phyloP scores from a whole-genome alignment of 768 basidiomycete genomes.

The Trametes cubensis region DNA sequence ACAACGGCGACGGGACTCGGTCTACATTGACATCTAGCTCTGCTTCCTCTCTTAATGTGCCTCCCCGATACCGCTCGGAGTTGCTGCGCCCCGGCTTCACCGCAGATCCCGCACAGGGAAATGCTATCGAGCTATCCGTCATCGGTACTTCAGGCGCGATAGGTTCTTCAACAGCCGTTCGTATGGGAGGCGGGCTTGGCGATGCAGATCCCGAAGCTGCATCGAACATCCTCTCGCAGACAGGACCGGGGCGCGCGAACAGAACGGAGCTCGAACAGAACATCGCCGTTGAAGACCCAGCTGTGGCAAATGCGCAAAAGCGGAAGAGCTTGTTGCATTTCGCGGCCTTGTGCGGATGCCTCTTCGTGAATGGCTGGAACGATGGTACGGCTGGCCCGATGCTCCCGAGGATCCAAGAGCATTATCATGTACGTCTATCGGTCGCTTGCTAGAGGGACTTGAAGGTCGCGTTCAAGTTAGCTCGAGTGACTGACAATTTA shows the following conservation, averaged over 20 bases:
- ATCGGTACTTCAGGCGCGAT: neutral
- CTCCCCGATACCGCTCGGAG: neutral
- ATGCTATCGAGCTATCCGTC: neutral
- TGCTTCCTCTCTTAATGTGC: neutral
- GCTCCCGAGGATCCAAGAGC: conserved; percentile 66
- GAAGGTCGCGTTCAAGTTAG: no score
- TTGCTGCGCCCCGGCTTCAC: neutral
- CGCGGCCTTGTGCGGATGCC: conserved; percentile 51
- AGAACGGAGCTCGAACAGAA: neutral
- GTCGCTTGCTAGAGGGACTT: no score
- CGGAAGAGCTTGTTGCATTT: conserved; percentile 47
- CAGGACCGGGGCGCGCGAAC: neutral
- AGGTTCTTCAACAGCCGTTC: neutral
- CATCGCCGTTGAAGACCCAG: conserved; percentile 7
- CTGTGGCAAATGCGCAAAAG: conserved; percentile 3
- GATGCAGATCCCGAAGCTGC: neutral
- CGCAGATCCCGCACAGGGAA: neutral
- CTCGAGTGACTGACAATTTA: neutral
- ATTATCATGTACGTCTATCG: conserved; percentile 45
- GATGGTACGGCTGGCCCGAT: conserved; percentile 76
- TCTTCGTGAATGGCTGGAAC: conserved; percentile 75
- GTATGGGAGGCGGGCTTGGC: neutral
- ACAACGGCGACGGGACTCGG: neutral
- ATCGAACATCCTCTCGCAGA: neutral
- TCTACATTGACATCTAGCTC: neutral